phyloP scores from a whole-genome alignment of 2,329 filamentous ascomycete species.

The Chaetoscypha palmicola region DNA sequence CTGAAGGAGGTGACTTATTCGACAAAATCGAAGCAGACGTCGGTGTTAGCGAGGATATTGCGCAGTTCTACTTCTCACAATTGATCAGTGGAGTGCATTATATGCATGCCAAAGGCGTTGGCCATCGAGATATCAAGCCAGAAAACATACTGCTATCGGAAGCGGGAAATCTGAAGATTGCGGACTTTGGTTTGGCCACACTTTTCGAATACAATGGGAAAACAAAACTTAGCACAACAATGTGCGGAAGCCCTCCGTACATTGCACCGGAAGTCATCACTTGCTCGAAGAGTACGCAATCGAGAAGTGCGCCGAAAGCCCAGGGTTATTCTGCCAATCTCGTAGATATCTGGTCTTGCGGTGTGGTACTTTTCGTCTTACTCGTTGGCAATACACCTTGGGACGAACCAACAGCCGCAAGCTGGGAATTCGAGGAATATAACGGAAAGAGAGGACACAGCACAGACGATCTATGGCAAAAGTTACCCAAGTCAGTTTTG shows the following conservation, averaged over 20 bases:
- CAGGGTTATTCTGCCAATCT: constrained; percentile 68
- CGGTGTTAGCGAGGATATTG: constrained; percentile 88
- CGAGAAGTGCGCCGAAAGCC: constrained; percentile 41
- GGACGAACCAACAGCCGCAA: constrained; percentile 82
- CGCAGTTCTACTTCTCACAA: constrained; percentile 93
- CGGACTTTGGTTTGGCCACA: constrained; percentile 93
- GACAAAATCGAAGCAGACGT: constrained; percentile 99
- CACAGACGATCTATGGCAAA: constrained; percentile 77
- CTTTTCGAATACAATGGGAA: constrained; percentile 86
- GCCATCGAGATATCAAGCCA: constrained; percentile 85
- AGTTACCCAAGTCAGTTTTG: constrained; percentile 64
- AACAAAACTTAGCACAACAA: constrained; percentile 74
- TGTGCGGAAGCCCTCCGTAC: constrained; percentile 94
- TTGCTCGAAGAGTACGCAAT: constrained; percentile 40
- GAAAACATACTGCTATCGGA: constrained; percentile 90
- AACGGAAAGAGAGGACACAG: constrained; percentile 71
- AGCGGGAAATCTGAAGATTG: constrained; percentile 83
- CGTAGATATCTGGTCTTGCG: constrained; percentile 94
- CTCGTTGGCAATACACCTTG: constrained; percentile 95
- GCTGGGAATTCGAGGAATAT: constrained; percentile 90
- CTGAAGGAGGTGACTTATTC: constrained; percentile 91
- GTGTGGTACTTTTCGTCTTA: constrained; percentile 94
- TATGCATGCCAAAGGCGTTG: constrained; percentile 93
- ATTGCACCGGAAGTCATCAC: constrained; percentile 86
- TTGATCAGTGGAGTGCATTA: constrained; percentile 84